Evolutionary conservation across 2,329 filamentous ascomycete genomes (phyloP).

Genomic region (Paraphaeosphaeria minitans): DNA sequence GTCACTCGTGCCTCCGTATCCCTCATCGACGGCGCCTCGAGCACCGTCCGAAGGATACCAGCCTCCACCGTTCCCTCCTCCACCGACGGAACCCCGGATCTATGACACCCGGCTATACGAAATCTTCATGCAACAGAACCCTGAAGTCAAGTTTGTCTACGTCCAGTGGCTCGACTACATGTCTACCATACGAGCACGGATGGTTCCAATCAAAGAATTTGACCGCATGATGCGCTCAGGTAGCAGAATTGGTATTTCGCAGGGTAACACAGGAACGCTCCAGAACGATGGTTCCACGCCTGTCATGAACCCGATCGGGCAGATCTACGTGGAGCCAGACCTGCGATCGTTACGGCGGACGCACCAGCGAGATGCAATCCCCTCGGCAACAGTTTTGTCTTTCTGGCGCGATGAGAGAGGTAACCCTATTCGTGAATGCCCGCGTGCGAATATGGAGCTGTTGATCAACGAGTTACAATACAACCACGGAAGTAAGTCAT

Average conservation of each 20-base stretch:
- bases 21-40: slow-evolving; percentile 11
- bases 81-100: slow-evolving; percentile 34
- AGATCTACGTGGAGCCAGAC: slow-evolving; percentile 71
- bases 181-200: slow-evolving; percentile 67
- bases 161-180: slow-evolving; percentile 81
- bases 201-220: slow-evolving; percentile 65
- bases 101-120: slow-evolving; percentile 50
- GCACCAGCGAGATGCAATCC: slow-evolving; percentile 52
- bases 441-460: slow-evolving; percentile 54
- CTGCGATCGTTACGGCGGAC: slow-evolving; percentile 63
- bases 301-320: slow-evolving; percentile 63
- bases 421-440: slow-evolving; percentile 62
- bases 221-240: slow-evolving; percentile 42
- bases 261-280: slow-evolving; percentile 68
- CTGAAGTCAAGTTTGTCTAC: slow-evolving; percentile 68
- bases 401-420: slow-evolving; percentile 67
- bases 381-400: slow-evolving; percentile 69
- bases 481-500: slow-evolving; percentile 47
- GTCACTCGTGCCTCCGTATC: background rate
- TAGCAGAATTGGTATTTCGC: slow-evolving; percentile 63
- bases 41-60: slow-evolving; percentile 12
- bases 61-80: slow-evolving; percentile 33
- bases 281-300: slow-evolving; percentile 67
- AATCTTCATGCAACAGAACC: slow-evolving; percentile 57
- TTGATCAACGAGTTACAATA: slow-evolving; percentile 59